Evolutionary conservation across 305 asterid genomes (phyloP), one percentile per base, ranked within the genome.

Genomic region (Stenogyne calaminthoides): DNA sequence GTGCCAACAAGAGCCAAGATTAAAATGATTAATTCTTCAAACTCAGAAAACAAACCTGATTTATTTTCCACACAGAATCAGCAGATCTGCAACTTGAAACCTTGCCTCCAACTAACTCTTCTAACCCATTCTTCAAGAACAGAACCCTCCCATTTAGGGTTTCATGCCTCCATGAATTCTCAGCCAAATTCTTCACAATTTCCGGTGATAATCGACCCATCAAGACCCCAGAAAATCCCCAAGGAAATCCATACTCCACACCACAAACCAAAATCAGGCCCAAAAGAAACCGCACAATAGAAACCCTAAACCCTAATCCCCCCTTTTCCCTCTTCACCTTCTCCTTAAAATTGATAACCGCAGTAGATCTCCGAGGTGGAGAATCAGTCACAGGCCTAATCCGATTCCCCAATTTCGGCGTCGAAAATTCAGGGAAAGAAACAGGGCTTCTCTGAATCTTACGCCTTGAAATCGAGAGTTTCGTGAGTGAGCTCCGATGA

Each of bases 21-120:
- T 9, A 47, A 47, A 61, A 61, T 15, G 18, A 61, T 18, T 1
- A 47, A 12, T 46, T 61, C 6, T 71, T 56, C 46, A 63, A 19
- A 16, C 34, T 37, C 6, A 32, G 9, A 0, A 59, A 62, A 42
- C 57, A 4, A 72, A 93, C 98, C 98, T 87, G 88, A 70, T 18
- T 78, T 67, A 89, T 73, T 76, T 80, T 81, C 96, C 93, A 93
- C 56, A 22, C 72, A 71, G 96, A 87, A 78, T 80, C 84, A 40
- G 20, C 73, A 65, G 81, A 84, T 70, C 64, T 79, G 78, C 89
- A 84, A 75, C 72, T 82, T 20, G 86, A 65, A 7, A 79, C 72
- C 71, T 74, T 78, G 36, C 46, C 36, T 54, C 80, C 80, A 49
- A 76, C 78, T 10, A 76, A 57, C 27, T 70, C 60, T 29, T 77